Evolutionary conservation across 495 filamentous ascomycete species (phyloP), one percentile per base, ranked within the genome.

Genomic region (Lentithecium fluviatile): DNA sequence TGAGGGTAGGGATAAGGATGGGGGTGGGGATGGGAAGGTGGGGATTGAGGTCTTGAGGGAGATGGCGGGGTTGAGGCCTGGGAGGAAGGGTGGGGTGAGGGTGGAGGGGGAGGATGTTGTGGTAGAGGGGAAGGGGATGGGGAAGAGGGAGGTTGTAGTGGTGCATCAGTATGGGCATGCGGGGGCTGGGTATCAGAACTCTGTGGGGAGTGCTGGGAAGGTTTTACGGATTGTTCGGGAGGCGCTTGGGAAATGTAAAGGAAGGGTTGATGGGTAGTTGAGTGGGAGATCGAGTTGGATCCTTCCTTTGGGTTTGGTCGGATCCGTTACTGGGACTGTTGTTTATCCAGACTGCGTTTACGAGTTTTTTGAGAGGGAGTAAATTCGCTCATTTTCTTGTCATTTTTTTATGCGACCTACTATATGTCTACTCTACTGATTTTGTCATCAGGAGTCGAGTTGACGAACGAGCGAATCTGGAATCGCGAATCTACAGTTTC

Each of bases 111-210:
- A 97, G 72, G 77, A 77, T 61, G 81, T 91, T 17, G 71, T 80
- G 32, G 85, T 45, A 24, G 17, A 24, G 4, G 37, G 12, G 3
- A 15, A 19, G 23, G 54, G 12, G 26, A 21, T 40, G 21, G 52
- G 15, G 5, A 20, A 43, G 15, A 43, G 19, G 19, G 13, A 79
- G n/a, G 79, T 83, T 0, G 83, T 80, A 74, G 83, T 96, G 10
- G 90, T 98, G 62, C 94, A 98, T 71, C 95, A 96, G 66, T 98
- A 98, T 71, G 94, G 94, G 12, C 94, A 96, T 77, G 91, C 89
- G 0, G 94, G 94, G 0, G 96, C 90, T 78, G 94, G 82, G 26
- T 84, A 96, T 69, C 94, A 98, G 73, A 83, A 85, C 23, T 88
- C 85, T 17, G 96, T 91, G 73, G 94, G 94, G 1, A 91, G 89